These are phyloP conservation scores for Saprolegnia diclina DNA, from an alignment of 352 stramenopile species.

Conservation along the genomic window DNA sequence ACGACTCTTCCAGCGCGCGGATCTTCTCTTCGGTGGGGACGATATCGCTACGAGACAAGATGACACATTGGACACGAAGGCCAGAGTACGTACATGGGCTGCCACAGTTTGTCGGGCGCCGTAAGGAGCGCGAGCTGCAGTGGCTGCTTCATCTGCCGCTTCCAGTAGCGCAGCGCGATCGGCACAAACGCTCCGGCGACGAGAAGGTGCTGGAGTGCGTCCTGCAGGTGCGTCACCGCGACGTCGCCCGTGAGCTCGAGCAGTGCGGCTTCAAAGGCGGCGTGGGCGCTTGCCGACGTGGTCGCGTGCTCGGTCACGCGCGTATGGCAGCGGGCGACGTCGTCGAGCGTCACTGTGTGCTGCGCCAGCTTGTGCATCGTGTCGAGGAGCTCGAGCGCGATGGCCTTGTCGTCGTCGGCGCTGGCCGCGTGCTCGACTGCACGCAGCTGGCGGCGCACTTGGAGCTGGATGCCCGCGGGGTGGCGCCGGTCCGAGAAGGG, in stretches of 20 bases:
- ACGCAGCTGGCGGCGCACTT: background rate
- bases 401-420: background rate
- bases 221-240: background rate
- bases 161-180: slow-evolving; percentile 14
- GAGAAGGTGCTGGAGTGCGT: background rate
- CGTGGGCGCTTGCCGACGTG: background rate
- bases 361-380: slow-evolving; percentile 15
- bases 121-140: background rate
- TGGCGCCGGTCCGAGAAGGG: background rate
- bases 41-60: background rate
- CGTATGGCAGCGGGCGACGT: background rate
- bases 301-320: background rate
- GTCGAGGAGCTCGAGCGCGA: slow-evolving; percentile 1
- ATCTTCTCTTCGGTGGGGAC: slow-evolving; percentile 23
- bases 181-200: background rate
- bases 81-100: background rate
- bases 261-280: slow-evolving; percentile 13
- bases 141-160: slow-evolving; percentile 18
- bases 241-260: slow-evolving; percentile 7
- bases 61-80: background rate
- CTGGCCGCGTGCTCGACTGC: background rate
- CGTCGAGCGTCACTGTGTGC: background rate
- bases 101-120: slow-evolving; percentile 12
- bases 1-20: slow-evolving; percentile 12
- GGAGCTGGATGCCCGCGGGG: background rate